These are phyloP conservation scores for Cryphonectria nitschkei DNA, from an alignment of 2,329 filamentous ascomycete genomes.

Conservation along the genomic window DNA sequence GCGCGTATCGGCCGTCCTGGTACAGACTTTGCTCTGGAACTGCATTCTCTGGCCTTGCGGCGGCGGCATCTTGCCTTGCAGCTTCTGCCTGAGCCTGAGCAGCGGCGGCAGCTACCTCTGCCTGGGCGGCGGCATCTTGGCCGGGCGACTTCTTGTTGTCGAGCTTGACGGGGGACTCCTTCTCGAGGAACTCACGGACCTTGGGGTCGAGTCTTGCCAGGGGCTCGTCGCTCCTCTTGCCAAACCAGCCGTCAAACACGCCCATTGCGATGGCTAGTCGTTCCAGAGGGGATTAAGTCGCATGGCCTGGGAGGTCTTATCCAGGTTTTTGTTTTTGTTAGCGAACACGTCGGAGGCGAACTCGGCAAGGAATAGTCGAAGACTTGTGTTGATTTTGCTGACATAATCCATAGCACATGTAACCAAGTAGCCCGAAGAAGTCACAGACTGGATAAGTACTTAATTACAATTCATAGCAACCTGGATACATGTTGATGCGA, in stretches of 20 bases:
- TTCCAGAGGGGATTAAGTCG: neutral
- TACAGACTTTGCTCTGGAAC: conserved; percentile 58
- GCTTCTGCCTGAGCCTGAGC: conserved; percentile 10
- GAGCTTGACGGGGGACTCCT: conserved; percentile 79
- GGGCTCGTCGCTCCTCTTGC: conserved; percentile 60
- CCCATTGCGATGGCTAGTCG: conserved; percentile 49
- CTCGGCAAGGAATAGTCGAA: conserved; percentile 18
- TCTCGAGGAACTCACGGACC: conserved; percentile 81
- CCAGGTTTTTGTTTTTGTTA: neutral
- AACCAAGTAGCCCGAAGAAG: neutral
- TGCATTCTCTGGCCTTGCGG: neutral
- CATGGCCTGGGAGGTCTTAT: conserved; percentile 12
- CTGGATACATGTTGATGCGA: neutral
- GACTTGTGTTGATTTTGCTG: neutral
- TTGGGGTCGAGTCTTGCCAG: conserved; percentile 79
- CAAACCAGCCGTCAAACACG: conserved; percentile 58
- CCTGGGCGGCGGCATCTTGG: conserved; percentile 16
- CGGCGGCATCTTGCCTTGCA: conserved; percentile 4
- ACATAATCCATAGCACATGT: neutral
- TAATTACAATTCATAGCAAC: neutral
- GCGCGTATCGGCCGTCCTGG: conserved; percentile 69
- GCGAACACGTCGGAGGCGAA: conserved; percentile 26
- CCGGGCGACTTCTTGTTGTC: conserved; percentile 30
- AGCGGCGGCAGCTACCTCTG: conserved; percentile 11
- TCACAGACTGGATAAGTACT: neutral